Conservation (phyloP, 2,329 filamentous ascomycete genomes). For the Simplicillium aogashimaense region DNA sequence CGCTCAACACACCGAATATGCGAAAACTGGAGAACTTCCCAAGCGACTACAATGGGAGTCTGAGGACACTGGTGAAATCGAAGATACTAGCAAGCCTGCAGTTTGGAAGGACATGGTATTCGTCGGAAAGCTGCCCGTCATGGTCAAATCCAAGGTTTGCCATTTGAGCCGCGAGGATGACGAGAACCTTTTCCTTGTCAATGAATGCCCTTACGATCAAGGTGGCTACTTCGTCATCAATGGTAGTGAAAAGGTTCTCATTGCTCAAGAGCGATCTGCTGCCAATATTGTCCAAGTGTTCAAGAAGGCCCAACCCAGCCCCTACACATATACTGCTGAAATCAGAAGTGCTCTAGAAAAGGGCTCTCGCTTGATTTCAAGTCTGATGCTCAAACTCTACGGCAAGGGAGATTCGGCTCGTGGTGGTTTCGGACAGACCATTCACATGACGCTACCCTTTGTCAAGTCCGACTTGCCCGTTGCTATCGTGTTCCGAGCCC, state of each 20-base stretch:
- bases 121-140: slow-evolving; percentile 91
- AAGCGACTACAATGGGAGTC: slow-evolving; percentile 52
- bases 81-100: slow-evolving; percentile 40
- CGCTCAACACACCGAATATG: slow-evolving; percentile 46
- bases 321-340: slow-evolving; percentile 87
- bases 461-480: slow-evolving; percentile 91
- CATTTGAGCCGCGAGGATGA: slow-evolving; percentile 77
- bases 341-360: slow-evolving; percentile 95
- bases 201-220: slow-evolving; percentile 96
- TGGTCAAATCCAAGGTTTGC: slow-evolving; percentile 96
- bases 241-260: slow-evolving; percentile 95
- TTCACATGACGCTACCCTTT: slow-evolving; percentile 85
- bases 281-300: slow-evolving; percentile 99
- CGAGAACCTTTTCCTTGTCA: slow-evolving; percentile 78
- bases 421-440: slow-evolving; percentile 74
- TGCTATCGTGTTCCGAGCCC: slow-evolving; percentile 87
- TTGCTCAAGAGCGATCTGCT: slow-evolving; percentile 93
- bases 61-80: slow-evolving; percentile 40
- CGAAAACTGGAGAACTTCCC: slow-evolving; percentile 44
- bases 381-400: slow-evolving; percentile 81
- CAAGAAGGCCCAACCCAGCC: slow-evolving; percentile 89
- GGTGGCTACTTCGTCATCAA: slow-evolving; percentile 99
- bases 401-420: slow-evolving; percentile 72
- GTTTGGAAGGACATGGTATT: slow-evolving; percentile 67
- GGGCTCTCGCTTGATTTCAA: slow-evolving; percentile 88